Conservation (phyloP, 495 filamentous ascomycete genomes). For the Gamarada debralockiae region DNA sequence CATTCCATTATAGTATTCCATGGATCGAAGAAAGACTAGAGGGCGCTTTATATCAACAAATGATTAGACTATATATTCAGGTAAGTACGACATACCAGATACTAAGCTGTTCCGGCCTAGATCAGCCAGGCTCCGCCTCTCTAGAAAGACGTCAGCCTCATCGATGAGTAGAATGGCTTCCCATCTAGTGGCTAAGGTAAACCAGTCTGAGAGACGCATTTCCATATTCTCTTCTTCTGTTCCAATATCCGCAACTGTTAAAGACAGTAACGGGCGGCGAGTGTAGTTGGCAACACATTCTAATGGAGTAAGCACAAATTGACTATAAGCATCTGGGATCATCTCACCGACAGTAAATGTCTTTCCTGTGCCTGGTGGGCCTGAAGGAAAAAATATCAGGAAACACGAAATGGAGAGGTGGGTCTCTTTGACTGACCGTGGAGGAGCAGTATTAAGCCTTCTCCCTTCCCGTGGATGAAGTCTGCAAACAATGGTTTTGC, state of each 20-base stretch:
- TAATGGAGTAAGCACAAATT: no score
- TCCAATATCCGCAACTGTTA: background rate
- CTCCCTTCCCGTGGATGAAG: background rate
- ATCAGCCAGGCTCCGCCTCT: background rate
- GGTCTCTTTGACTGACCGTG: background rate
- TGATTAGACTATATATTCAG: background rate
- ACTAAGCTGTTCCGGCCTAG: background rate
- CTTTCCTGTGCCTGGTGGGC: background rate
- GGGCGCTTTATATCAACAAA: background rate
- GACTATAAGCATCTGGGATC: background rate
- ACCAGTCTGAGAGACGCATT: background rate
- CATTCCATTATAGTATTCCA: background rate
- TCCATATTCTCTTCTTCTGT: background rate
- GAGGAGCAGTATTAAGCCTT: background rate
- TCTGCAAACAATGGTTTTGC: background rate
- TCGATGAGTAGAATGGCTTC: background rate
- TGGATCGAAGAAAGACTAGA: background rate
- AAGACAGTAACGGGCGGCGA: background rate
- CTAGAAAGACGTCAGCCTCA: background rate
- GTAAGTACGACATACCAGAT: background rate
- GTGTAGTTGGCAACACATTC: background rate
- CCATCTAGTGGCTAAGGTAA: background rate
- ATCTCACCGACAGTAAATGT: background rate
- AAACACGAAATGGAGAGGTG: constrained; percentile 1
- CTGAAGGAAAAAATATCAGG: constrained; percentile 23